Conservation (phyloP, 495 filamentous ascomycete species). For the Pyrenula massariospora region DNA sequence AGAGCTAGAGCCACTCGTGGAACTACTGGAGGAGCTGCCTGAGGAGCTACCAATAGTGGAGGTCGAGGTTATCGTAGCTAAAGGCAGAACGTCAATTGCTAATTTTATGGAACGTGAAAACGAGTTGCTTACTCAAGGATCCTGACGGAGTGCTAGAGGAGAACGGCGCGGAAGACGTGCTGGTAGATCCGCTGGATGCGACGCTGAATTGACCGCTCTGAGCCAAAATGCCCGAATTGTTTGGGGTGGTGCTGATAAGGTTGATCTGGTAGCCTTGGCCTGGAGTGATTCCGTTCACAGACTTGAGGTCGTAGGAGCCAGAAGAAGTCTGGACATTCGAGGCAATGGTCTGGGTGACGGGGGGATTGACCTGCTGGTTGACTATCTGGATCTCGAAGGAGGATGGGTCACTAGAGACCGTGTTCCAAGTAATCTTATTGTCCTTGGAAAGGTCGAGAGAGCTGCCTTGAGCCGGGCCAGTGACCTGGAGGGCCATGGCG, state of each 20-base stretch:
- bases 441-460: conserved; percentile 16
- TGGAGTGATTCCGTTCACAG: conserved; percentile 10
- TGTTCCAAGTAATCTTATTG: conserved; percentile 24
- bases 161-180: conserved; percentile 8
- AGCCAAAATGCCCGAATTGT: conserved; percentile 29
- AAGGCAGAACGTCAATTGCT: conserved; percentile 3
- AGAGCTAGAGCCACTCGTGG: conserved; percentile 5
- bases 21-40: conserved; percentile 3
- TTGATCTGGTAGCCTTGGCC: conserved; percentile 29
- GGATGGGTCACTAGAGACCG: conserved; percentile 22
- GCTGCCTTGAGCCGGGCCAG: conserved; percentile 18
- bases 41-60: background rate
- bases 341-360: conserved; percentile 28
- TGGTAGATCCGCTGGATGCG: conserved; percentile 6
- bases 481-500: conserved; percentile 21
- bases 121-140: conserved; percentile 6
- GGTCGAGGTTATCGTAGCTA: conserved; percentile 3
- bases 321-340: conserved; percentile 14
- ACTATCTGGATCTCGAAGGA: conserved; percentile 23
- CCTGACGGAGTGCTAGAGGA: conserved; percentile 2
- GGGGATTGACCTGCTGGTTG: conserved; percentile 22
- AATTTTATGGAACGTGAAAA: conserved; percentile 4
- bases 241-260: conserved; percentile 15
- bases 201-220: conserved; percentile 29
- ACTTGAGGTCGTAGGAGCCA: conserved; percentile 19